phyloP scores from a whole-genome alignment of 169 alveolate species.

The Babesia microti region DNA sequence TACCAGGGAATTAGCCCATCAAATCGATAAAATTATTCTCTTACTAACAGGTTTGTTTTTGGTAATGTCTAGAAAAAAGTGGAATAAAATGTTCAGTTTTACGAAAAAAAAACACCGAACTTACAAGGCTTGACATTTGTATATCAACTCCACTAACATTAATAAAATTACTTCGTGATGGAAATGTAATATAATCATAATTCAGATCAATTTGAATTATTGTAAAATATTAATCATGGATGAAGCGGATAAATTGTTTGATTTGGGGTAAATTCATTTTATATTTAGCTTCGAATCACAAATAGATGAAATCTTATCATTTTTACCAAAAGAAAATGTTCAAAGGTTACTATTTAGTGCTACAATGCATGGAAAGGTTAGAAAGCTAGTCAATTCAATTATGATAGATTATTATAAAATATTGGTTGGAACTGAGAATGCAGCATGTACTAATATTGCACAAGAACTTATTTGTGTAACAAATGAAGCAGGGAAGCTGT shows the following conservation, averaged over 20 bases:
- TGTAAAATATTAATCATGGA: constrained; percentile 87
- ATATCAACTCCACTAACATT: constrained; percentile 38
- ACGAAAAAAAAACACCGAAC: constrained; percentile 13
- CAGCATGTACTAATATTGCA: constrained; percentile 48
- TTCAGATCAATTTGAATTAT: constrained; percentile 53
- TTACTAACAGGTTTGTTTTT: constrained; percentile 19
- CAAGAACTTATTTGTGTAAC: constrained; percentile 64
- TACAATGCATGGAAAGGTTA: constrained; percentile 32
- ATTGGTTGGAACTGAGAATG: constrained; percentile 8
- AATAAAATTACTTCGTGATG: not conserved
- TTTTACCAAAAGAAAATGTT: not conserved
- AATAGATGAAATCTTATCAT: constrained; percentile 18
- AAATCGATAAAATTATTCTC: constrained; percentile 78
- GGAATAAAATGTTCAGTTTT: constrained; percentile 7
- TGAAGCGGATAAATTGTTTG: constrained; percentile 95
- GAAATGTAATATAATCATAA: not conserved
- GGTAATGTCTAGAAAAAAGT: constrained; percentile 4
- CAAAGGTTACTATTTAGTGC: constrained; percentile 35
- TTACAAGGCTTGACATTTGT: constrained; percentile 15
- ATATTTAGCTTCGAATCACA: no score
- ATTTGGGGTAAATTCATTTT: constrained; percentile 33
- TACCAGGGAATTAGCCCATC: constrained; percentile 93
- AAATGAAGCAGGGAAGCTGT: constrained; percentile 48
- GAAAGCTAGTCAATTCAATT: constrained; percentile 12
- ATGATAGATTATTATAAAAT: constrained; percentile 5